Evolutionary conservation across 805 yeast genomes (phyloP).

Genomic region (Nakazawaea anatomiae): DNA sequence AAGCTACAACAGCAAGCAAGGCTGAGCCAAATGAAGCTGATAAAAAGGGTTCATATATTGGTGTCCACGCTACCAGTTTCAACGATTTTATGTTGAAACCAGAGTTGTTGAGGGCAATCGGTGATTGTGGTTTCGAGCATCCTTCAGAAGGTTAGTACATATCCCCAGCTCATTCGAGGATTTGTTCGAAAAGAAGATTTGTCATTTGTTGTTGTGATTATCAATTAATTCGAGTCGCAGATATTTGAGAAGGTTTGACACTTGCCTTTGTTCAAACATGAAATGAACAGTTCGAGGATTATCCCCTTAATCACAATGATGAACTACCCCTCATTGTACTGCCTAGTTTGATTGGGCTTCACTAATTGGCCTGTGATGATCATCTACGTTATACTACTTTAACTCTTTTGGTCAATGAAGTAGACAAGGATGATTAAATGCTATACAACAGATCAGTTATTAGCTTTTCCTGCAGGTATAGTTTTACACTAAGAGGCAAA

Average conservation of each 20-base stretch:
- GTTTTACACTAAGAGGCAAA: no score
- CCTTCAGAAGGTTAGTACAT: slow-evolving; percentile 91
- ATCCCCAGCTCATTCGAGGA: not conserved
- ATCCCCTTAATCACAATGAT: no score
- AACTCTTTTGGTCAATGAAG: no score
- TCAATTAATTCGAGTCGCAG: not conserved
- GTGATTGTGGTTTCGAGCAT: slow-evolving; percentile 99
- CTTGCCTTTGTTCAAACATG: no score
- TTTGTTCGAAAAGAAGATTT: not conserved
- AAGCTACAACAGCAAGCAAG: slow-evolving; percentile 40
- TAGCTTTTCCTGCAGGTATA: not conserved
- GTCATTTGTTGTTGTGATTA: not conserved
- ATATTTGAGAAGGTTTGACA: not conserved
- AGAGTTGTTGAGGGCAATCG: slow-evolving; percentile 93
- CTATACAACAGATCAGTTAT: slow-evolving; percentile 1
- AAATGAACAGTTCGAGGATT: no score
- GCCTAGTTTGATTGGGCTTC: no score
- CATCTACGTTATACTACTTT: no score
- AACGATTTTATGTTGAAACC: slow-evolving; percentile 96
- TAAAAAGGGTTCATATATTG: slow-evolving; percentile 96
- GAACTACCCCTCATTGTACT: no score
- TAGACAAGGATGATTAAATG: no score
- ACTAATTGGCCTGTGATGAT: no score
- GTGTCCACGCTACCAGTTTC: slow-evolving; percentile 97
- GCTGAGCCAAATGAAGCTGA: slow-evolving; percentile 46